Percentiles rank a stretch among this genome's conserved stretches.
phyloP scores from a whole-genome alignment of 148 eudicot species.

The Spergularia bocconei region DNA sequence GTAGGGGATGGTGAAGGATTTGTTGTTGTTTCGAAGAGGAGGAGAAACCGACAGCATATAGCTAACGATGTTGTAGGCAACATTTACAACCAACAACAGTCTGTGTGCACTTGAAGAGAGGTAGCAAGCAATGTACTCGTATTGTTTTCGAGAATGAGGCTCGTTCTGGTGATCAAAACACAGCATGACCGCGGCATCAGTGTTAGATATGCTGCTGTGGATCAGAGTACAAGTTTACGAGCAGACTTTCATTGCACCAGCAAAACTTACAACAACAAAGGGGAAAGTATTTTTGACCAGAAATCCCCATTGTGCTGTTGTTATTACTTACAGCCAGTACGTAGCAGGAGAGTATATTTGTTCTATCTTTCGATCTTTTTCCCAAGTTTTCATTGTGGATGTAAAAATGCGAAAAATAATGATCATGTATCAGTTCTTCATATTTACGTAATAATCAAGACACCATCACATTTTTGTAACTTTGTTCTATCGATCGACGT shows the following conservation, averaged over 20 bases:
- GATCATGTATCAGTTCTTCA: slow-evolving; percentile 5
- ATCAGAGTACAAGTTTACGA: no score
- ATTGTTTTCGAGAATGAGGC: neutral
- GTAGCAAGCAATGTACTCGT: neutral
- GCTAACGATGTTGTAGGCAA: slow-evolving; percentile 44
- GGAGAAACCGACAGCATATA: slow-evolving; percentile 73
- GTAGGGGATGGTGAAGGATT: slow-evolving; percentile 80
- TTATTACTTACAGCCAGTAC: slow-evolving; percentile 3
- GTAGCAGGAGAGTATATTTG: slow-evolving; percentile 2
- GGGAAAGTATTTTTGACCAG: neutral
- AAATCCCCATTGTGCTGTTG: slow-evolving; percentile 1
- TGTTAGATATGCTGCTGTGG: slow-evolving; percentile 5
- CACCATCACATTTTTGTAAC: slow-evolving; percentile 9
- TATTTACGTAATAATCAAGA: slow-evolving; percentile 8
- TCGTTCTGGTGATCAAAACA: no score
- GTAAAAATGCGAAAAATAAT: slow-evolving; percentile 1
- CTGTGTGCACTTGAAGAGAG: slow-evolving; percentile 59
- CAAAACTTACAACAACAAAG: neutral
- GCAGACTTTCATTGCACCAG: no score
- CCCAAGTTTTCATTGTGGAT: neutral
- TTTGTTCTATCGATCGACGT: neutral
- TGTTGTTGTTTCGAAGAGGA: slow-evolving; percentile 77
- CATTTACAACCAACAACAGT: slow-evolving; percentile 60
- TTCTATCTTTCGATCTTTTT: neutral
- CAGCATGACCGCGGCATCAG: slow-evolving; percentile 15